Evolutionary conservation across 1,284 basidiomycete genomes (phyloP).

Genomic region (Puccinia horiana): DNA sequence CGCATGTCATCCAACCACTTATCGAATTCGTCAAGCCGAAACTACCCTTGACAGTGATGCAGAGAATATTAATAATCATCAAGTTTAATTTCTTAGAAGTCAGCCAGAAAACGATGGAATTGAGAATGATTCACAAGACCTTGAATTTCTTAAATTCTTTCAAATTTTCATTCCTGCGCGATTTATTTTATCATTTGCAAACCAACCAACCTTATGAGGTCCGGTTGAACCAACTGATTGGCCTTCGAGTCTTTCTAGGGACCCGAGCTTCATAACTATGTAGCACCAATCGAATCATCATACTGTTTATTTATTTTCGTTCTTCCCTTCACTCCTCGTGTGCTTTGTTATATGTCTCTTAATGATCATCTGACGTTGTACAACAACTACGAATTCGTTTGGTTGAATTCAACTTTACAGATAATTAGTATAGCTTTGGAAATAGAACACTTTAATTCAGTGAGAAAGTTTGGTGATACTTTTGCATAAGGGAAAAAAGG

Average conservation of each 20-base stretch:
- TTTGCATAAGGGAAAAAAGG: no score
- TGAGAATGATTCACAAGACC: not conserved
- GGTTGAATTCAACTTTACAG: no score
- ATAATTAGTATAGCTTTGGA: no score
- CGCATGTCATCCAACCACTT: constrained; percentile 15
- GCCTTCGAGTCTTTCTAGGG: not conserved
- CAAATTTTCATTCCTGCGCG: not conserved
- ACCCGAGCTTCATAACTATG: constrained; percentile 25
- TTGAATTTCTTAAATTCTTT: not conserved
- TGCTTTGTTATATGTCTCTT: no score
- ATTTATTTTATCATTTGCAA: constrained; percentile 1
- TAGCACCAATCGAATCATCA: no score
- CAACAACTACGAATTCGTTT: no score
- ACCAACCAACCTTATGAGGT: not conserved
- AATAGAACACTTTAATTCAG: no score
- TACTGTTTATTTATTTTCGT: not conserved
- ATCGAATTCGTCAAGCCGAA: constrained; percentile 13
- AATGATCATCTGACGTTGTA: no score
- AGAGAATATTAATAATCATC: not conserved
- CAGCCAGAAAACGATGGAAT: not conserved
- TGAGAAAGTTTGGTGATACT: no score
- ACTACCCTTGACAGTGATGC: not conserved
- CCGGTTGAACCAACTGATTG: constrained; percentile 13
- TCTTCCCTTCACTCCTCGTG: not conserved
- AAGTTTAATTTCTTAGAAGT: constrained; percentile 9